phyloP scores from a whole-genome alignment of 2,329 filamentous ascomycete species.

The Fusarium sp. region DNA sequence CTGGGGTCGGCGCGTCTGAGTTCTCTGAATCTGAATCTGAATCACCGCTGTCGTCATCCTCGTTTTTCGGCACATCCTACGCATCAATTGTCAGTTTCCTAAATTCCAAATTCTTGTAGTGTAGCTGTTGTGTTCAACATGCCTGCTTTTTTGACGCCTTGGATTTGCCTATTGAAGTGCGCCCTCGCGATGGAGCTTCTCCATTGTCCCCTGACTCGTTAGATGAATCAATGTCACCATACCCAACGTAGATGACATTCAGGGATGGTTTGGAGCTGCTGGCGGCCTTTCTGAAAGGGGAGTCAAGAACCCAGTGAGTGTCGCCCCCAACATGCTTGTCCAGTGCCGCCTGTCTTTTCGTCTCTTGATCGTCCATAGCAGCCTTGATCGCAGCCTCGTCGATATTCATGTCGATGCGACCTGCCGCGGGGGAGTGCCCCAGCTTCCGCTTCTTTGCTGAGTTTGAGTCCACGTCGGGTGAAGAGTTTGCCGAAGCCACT shows the following conservation, averaged over 20 bases:
- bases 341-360: conserved; percentile 70
- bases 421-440: conserved; percentile 52
- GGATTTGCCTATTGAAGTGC: conserved; percentile 51
- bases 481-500: conserved; percentile 68
- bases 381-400: conserved; percentile 72
- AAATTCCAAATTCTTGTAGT: background rate
- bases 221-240: conserved; percentile 61
- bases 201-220: conserved; percentile 53
- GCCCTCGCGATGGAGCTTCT: conserved; percentile 49
- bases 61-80: conserved; percentile 27
- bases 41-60: conserved; percentile 45
- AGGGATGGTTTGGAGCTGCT: conserved; percentile 54
- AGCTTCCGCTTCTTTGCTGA: conserved; percentile 74
- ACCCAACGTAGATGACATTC: conserved; percentile 71
- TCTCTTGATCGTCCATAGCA: conserved; percentile 75
- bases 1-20: conserved; percentile 37
- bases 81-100: conserved; percentile 18
- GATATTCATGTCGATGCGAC: conserved; percentile 53
- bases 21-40: conserved; percentile 44
- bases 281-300: conserved; percentile 47
- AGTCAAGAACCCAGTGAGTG: conserved; percentile 80
- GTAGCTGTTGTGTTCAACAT: conserved; percentile 22
- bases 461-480: conserved; percentile 62
- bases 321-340: conserved; percentile 75
- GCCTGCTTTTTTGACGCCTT: conserved; percentile 46